Evolutionary conservation across 1,139 yeast species (phyloP), one percentile per base, ranked within the genome.

Genomic region (Hemisphaericaspora xylanilytica): DNA sequence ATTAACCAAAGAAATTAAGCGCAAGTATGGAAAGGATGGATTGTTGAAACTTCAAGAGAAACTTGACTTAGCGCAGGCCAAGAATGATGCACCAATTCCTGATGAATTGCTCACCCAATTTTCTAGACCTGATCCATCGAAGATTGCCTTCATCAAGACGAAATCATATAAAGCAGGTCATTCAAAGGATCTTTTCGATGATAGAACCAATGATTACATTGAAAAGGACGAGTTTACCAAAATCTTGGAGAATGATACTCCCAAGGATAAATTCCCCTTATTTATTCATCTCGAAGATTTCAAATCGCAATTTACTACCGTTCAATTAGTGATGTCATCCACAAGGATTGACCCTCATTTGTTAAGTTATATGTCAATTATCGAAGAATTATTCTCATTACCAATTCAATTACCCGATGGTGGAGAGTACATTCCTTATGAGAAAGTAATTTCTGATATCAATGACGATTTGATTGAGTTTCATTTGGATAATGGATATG

Each of bases 281-380:
- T 82, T 80, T 47, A 60, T 89, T 39, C 95, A 89, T 55, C 75
- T 85, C 51, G 97, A 92, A 60, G 78, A 83, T 46, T 85, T 78
- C 56, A 75, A 80, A 40, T 86, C 97, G 2, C 81, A 85, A 53
- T 92, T 92, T 58, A 78, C 87, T 17, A 80, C 85, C n/a, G 70
- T 88, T 16, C 76, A 80, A 44, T 57, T 88, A 26, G 63, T 85
- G 26, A 60, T 86, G 53, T 80, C 94, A 1, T 76, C 95, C 0
- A 67, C 75, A 7, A 68, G 61, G n/a, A 68, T 89, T 3, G 80
- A 81, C 25, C 70, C 75, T 28, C 59, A 65, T 2, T 63, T 83
- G 20, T 66, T 89, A 38, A 83, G 88, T 7, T 84, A 85, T 44
- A 68, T 86, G 48, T 79, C 82, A 14, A 62, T 90, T 7, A 67